Evolutionary conservation across 495 filamentous ascomycete species (phyloP), one percentile per base, ranked within the genome.

Genomic region (Cenococcum geophilum): DNA sequence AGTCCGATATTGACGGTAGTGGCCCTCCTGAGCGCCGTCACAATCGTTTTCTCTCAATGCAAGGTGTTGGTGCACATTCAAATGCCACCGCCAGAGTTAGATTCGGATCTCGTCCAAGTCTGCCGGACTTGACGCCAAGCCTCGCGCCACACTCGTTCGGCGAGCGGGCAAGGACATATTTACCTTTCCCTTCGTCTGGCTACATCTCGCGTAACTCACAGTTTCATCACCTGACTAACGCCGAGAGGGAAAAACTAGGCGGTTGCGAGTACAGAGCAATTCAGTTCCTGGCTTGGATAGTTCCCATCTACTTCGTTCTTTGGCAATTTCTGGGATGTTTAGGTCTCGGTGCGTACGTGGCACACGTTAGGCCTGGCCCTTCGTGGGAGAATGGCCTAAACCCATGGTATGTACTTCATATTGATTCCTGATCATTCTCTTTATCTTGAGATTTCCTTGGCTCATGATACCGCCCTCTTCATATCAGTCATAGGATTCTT

Each of bases 211-310:
- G 88, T 18, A 92, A 92, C 71, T 85, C 83, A 11, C 84, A 87
- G 62, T 91, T 93, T 69, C 79, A 87, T 68, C 81, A 80, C 35
- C 74, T 95, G 14, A 83, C 81, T 4, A 74, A 77, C 5, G 79
- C 80, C 20, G 88, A 95, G 68, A 81, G 89, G 11, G 85, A 88
- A 58, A 75, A 79, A 58, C 80, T 95, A 5, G 89, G 88, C 23
- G 89, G 89, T 1, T 85, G 83, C 50, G 90, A 95, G 73, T 93
- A 93, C 67, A 80, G 82, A 58, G 89, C 89, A 11, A 78, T 93
- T 14, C 82, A 77, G n/a, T 75, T 91, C 8, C 76, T 96, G 23
- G 77, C 83, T 0, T 76, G 85, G 54, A 71, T 92, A 20, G 88
- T 96, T 10, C 85, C 86, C 4, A 61, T 84, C 9, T 96, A 96